Evolutionary conservation across 176 grass and related monocot genomes (phyloP).

Genomic region (Avena atlantica): DNA sequence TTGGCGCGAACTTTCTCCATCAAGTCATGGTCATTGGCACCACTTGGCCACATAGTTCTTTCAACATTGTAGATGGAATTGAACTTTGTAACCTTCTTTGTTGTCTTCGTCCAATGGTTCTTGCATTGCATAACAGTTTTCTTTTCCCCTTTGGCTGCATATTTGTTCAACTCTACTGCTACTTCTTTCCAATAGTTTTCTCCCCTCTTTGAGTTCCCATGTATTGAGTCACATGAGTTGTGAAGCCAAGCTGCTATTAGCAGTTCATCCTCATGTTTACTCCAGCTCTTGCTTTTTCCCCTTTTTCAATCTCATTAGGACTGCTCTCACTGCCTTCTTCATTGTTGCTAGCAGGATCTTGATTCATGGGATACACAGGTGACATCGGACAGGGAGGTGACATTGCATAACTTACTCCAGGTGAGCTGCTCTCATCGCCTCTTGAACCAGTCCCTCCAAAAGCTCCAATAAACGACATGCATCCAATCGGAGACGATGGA

Average conservation of each 20-base stretch:
- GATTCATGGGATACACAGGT: too few species aligned
- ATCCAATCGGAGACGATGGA: too few species aligned
- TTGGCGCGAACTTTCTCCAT: too few species aligned
- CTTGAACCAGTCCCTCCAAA: too few species aligned
- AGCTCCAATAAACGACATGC: too few species aligned
- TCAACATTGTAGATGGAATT: neutral
- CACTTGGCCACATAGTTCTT: neutral
- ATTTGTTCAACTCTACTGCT: neutral
- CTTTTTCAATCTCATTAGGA: too few species aligned
- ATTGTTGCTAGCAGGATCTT: too few species aligned
- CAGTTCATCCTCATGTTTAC: neutral
- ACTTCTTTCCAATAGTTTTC: neutral
- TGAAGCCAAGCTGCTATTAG: neutral
- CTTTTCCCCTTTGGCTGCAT: neutral
- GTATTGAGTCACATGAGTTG: neutral
- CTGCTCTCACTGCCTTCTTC: too few species aligned
- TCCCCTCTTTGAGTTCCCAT: neutral
- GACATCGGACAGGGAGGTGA: too few species aligned
- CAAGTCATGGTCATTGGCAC: neutral
- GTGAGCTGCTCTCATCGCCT: too few species aligned
- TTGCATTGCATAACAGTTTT: neutral
- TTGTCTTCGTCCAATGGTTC: constrained; percentile 6
- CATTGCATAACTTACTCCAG: too few species aligned
- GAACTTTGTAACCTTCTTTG: constrained; percentile 2
- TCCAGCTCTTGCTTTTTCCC: neutral